Percentiles rank a stretch among this genome's conserved stretches.
These are phyloP conservation scores for Syzygium aqueum DNA, from an alignment of 345 rosid genomes.

Conservation along the genomic window DNA sequence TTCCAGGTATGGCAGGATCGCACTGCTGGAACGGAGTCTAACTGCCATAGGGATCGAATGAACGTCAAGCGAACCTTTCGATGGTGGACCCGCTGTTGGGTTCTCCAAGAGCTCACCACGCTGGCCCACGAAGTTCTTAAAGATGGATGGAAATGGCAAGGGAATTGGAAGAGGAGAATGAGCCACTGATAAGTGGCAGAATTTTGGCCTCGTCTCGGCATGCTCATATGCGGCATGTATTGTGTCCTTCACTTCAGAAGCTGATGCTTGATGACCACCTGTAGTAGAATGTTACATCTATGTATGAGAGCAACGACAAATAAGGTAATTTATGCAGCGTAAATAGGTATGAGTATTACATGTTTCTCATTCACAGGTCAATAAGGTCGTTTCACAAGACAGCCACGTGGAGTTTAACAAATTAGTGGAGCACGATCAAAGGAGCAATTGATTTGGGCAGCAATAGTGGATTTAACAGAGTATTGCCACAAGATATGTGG, in stretches of 20 bases:
- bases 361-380: background rate
- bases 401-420: background rate
- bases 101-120: slow-evolving; percentile 61
- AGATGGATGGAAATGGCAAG: slow-evolving; percentile 86
- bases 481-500: background rate
- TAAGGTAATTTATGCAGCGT: background rate
- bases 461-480: background rate
- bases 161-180: slow-evolving; percentile 88
- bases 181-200: slow-evolving; percentile 62
- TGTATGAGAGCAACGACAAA: background rate
- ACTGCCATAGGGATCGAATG: slow-evolving; percentile 70
- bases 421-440: background rate
- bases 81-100: slow-evolving; percentile 28
- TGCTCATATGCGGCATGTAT: slow-evolving; percentile 39
- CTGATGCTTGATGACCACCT: slow-evolving; percentile 45
- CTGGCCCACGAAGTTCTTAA: slow-evolving; percentile 51
- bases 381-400: background rate
- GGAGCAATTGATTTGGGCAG: background rate
- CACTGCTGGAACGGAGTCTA: slow-evolving; percentile 59
- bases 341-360: background rate
- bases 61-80: slow-evolving; percentile 64
- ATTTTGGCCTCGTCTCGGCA: slow-evolving; percentile 32
- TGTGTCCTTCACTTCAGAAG: slow-evolving; percentile 54
- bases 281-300: background rate
- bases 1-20: slow-evolving; percentile 63